Conservation (phyloP, 768 basidiomycete genomes). For the Tylopilus sp. region DNA sequence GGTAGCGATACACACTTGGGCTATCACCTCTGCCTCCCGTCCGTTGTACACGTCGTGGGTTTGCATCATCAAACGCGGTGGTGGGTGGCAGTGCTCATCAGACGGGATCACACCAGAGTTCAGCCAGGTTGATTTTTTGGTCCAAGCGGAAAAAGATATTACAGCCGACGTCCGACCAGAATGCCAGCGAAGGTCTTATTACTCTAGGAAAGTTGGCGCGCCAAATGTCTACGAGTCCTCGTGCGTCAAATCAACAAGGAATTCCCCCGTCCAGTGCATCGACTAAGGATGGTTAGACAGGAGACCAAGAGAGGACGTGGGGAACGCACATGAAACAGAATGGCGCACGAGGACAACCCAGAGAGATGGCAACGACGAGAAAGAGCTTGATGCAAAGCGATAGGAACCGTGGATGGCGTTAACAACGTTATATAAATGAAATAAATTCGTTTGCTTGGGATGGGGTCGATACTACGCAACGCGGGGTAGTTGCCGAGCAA, state of each 20-base stretch:
- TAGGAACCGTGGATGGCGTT: conserved; percentile 23
- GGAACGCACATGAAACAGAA: conserved; percentile 15
- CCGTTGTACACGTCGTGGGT: conserved; percentile 26
- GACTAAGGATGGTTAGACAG: conserved; percentile 2
- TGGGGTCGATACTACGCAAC: conserved; percentile 23
- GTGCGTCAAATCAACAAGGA: conserved; percentile 14
- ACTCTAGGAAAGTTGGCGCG: conserved; percentile 23
- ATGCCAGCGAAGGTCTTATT: conserved; percentile 26
- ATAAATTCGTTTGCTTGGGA: conserved; percentile 32
- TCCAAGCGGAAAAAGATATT: conserved; percentile 23
- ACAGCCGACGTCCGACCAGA: conserved; percentile 29
- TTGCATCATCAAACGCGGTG: conserved; percentile 10
- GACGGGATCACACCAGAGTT: neutral
- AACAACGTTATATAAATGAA: conserved; percentile 35
- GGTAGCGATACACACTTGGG: conserved; percentile 15
- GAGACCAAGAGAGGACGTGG: conserved; percentile 24
- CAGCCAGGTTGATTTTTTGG: conserved; percentile 7
- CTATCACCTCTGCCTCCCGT: conserved; percentile 30
- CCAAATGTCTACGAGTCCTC: conserved; percentile 17
- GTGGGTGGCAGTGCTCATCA: conserved; percentile 24
- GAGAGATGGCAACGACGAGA: conserved; percentile 15
- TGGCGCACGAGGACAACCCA: conserved; percentile 20
- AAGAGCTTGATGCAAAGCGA: conserved; percentile 23
- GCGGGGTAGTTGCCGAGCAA: conserved; percentile 27
- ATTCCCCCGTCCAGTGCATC: conserved; percentile 17